These are phyloP conservation scores for Coelomomyces lativittatus DNA, from an alignment of 371 early-diverging fungal species.

Conservation along the genomic window DNA sequence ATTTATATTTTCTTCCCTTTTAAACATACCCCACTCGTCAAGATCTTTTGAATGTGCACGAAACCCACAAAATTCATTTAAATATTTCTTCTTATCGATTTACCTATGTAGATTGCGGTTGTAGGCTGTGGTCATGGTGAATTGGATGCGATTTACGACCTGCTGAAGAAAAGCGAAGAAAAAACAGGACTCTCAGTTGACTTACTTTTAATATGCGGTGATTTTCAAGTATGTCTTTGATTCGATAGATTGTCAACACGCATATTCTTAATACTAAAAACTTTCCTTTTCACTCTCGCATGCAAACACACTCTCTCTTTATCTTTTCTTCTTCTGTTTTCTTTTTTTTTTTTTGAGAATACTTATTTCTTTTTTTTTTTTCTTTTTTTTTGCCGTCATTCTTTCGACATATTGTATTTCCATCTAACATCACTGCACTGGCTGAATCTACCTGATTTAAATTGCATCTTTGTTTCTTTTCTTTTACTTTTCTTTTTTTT, in stretches of 20 bases:
- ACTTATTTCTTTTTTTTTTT: background rate
- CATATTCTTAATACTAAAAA: background rate
- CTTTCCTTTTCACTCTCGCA: background rate
- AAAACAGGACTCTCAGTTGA: slow-evolving; percentile 47
- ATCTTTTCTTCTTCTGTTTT: background rate
- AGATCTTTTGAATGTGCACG: no score
- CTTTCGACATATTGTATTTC: background rate
- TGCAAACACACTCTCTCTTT: background rate
- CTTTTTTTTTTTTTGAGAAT: background rate
- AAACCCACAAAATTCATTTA: no score
- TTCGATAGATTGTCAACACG: background rate
- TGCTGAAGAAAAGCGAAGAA: slow-evolving; percentile 39
- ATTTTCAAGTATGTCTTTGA: slow-evolving; percentile 56
- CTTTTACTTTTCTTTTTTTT: background rate
- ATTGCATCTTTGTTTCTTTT: background rate
- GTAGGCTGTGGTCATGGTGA: slow-evolving; percentile 91
- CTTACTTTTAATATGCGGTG: slow-evolving; percentile 84
- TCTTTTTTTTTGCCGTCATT: background rate
- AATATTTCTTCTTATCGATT: background rate
- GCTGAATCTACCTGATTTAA: background rate
- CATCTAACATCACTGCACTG: no score
- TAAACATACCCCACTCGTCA: no score
- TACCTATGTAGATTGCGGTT: slow-evolving; percentile 47
- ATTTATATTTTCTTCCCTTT: no score
- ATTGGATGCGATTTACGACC: slow-evolving; percentile 64